These are phyloP conservation scores for Ogataea trehaloabstinens DNA, from an alignment of 805 yeast genomes.

Conservation along the genomic window DNA sequence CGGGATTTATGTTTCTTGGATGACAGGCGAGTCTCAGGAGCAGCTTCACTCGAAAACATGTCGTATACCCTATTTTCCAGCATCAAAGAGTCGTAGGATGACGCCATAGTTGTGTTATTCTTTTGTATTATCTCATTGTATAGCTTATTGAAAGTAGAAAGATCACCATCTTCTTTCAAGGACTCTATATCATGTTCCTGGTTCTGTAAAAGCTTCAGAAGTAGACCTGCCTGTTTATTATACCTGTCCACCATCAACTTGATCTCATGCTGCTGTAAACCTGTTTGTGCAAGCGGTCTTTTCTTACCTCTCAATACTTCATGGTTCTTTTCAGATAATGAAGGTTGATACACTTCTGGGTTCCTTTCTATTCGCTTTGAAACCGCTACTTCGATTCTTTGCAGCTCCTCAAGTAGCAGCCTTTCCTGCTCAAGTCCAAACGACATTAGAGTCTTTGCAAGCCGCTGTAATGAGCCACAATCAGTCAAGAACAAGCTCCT, in stretches of 20 bases:
- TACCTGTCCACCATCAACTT: slow-evolving; percentile 48
- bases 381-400: slow-evolving; percentile 66
- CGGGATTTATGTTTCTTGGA: slow-evolving; percentile 30
- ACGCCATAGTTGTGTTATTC: slow-evolving; percentile 24
- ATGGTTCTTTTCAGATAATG: slow-evolving; percentile 22
- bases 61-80: slow-evolving; percentile 28
- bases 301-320: slow-evolving; percentile 35
- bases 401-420: slow-evolving; percentile 57
- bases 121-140: slow-evolving; percentile 32
- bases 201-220: slow-evolving; percentile 17
- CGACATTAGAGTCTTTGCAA: slow-evolving; percentile 6
- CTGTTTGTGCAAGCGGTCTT: slow-evolving; percentile 48
- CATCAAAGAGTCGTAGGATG: background rate
- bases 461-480: background rate
- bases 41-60: slow-evolving; percentile 27
- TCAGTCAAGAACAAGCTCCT: too few relatives aligned
- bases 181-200: slow-evolving; percentile 6
- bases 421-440: slow-evolving; percentile 38
- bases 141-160: slow-evolving; percentile 38
- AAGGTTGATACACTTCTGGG: slow-evolving; percentile 48
- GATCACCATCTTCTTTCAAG: slow-evolving; percentile 14
- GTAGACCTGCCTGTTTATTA: slow-evolving; percentile 27
- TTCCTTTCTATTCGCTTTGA: slow-evolving; percentile 59
- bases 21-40: slow-evolving; percentile 12
- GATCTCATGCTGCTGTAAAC: slow-evolving; percentile 69